Percentiles rank a stretch among this genome's conserved stretches.
Evolutionary conservation across 2,329 filamentous ascomycete genomes (phyloP).

Genomic region (Colletotrichum sansevieriae): DNA sequence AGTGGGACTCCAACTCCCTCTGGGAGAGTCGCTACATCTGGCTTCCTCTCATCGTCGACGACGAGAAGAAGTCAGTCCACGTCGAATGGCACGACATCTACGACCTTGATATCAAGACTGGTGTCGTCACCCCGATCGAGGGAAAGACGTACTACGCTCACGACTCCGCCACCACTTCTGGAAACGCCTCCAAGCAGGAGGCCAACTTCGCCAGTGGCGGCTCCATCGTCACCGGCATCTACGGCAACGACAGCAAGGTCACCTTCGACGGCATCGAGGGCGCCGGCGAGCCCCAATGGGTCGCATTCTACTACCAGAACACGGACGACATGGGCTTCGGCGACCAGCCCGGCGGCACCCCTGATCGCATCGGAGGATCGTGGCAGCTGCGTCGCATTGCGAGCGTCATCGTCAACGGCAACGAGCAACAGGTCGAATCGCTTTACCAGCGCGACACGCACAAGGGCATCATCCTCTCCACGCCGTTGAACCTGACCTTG

Average conservation of each 20-base stretch:
- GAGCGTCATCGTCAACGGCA: conserved; percentile 70
- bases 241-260: conserved; percentile 65
- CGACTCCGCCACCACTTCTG: conserved; percentile 55
- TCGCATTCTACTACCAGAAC: conserved; percentile 70
- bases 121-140: conserved; percentile 59
- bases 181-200: conserved; percentile 63
- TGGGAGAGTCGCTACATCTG: conserved; percentile 70
- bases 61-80: conserved; percentile 60
- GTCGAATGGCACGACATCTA: conserved; percentile 67
- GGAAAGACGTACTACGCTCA: conserved; percentile 62
- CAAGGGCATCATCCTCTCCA: conserved; percentile 71
- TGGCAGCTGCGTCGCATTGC: conserved; percentile 72
- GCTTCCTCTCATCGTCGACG: conserved; percentile 66
- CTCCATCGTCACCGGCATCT: conserved; percentile 63
- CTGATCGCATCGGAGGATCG: conserved; percentile 69
- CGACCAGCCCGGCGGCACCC: conserved; percentile 65
- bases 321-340: conserved; percentile 73
- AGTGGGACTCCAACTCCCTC: conserved; percentile 65
- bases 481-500: conserved; percentile 66
- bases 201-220: conserved; percentile 62
- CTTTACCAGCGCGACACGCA: conserved; percentile 66
- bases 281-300: conserved; percentile 63
- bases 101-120: conserved; percentile 64
- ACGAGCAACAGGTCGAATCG: conserved; percentile 57
- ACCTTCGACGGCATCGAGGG: conserved; percentile 59